Evolutionary conservation across 148 eudicot species (phyloP).

Genomic region (Diospyros kaki): DNA sequence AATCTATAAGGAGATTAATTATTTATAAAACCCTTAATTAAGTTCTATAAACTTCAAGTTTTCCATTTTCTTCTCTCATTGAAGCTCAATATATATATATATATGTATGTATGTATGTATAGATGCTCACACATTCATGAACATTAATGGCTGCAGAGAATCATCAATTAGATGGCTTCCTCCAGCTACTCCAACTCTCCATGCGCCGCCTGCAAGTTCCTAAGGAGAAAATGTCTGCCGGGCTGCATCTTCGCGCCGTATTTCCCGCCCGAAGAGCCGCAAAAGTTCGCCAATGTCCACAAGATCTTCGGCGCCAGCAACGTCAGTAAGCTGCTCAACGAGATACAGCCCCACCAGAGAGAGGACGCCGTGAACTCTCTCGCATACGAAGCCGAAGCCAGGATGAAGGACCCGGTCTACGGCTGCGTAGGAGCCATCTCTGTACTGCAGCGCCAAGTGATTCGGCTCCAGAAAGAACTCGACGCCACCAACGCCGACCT

Average conservation of each 20-base stretch:
- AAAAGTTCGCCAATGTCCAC: conserved; percentile 53
- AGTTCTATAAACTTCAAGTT: too few species aligned
- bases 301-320: conserved; percentile 55
- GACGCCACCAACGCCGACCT: conserved; percentile 54
- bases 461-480: conserved; percentile 40
- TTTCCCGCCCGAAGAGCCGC: conserved; percentile 53
- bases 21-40: too few species aligned
- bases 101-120: neutral
- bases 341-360: conserved; percentile 46
- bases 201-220: conserved; percentile 58
- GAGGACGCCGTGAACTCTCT: conserved; percentile 56
- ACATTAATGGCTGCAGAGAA: neutral
- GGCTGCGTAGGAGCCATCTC: conserved; percentile 60
- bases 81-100: too few species aligned
- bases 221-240: conserved; percentile 43
- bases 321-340: conserved; percentile 48
- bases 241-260: conserved; percentile 51
- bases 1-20: too few species aligned
- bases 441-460: conserved; percentile 46
- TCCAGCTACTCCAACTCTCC: conserved; percentile 43
- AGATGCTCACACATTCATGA: too few species aligned
- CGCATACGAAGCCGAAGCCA: conserved; percentile 56
- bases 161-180: conserved; percentile 24
- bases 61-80: too few species aligned
- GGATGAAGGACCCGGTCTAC: conserved; percentile 49